Percentiles rank a stretch among this genome's conserved stretches.
These are phyloP conservation scores for Ramalina peruviana DNA, from an alignment of 495 filamentous ascomycete species.

Conservation along the genomic window DNA sequence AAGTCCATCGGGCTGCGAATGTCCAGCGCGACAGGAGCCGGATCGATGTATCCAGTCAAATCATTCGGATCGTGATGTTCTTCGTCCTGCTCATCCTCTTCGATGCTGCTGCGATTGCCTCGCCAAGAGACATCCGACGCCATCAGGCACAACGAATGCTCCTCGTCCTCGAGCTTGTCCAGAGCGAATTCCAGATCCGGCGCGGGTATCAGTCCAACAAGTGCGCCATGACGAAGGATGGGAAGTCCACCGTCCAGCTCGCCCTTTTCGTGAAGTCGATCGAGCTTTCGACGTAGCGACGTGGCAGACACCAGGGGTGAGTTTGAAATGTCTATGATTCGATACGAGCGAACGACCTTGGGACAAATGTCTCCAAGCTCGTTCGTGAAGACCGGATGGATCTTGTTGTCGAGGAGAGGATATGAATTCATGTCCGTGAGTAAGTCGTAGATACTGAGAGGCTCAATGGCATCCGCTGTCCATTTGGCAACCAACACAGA, in stretches of 20 bases:
- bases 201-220: constrained; percentile 83
- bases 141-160: constrained; percentile 69
- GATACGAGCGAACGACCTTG: constrained; percentile 46
- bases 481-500: constrained; percentile 90
- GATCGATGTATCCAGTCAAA: constrained; percentile 86
- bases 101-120: constrained; percentile 41
- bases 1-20: constrained; percentile 85
- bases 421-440: constrained; percentile 96
- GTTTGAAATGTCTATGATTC: constrained; percentile 75
- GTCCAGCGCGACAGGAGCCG: constrained; percentile 77
- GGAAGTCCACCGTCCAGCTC: constrained; percentile 89
- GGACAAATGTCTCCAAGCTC: constrained; percentile 77
- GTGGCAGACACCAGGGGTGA: constrained; percentile 64
- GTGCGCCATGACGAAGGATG: constrained; percentile 61
- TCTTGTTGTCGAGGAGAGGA: constrained; percentile 88
- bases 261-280: constrained; percentile 66
- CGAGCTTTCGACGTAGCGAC: constrained; percentile 64
- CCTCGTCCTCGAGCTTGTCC: constrained; percentile 65
- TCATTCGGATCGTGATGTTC: constrained; percentile 54
- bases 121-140: constrained; percentile 38
- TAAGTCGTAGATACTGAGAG: constrained; percentile 88
- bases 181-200: constrained; percentile 91
- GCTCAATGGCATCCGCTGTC: constrained; percentile 93
- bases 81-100: constrained; percentile 30
- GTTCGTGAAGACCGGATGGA: constrained; percentile 74